Base-by-base conservation (phyloP, 139 green algal genomes). In the Closterium sp. region DNA sequence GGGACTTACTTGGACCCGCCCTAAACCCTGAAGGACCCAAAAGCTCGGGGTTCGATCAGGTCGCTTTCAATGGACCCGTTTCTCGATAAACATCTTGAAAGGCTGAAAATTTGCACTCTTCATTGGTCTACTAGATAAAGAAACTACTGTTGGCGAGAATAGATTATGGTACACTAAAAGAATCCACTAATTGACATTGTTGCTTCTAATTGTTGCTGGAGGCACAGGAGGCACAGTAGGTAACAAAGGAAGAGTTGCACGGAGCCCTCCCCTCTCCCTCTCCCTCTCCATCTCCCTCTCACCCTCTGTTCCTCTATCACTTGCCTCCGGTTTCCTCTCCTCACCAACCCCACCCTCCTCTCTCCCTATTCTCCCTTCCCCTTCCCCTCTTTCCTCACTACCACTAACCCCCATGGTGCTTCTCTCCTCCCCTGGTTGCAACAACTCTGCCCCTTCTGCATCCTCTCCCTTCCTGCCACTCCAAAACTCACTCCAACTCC, bases 381-480 rank as follows among this genome's bases (percentile, higher is more conserved):
- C 55, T 76, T 76, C 55, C 30, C 66, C 86, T 34, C 30, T 31
- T 30, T 84, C 86, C 28, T 89, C 30, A 55, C 66, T 84, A 28
- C n/a, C 30, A 87, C 33, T 32, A 87, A 87, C 33, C 23, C 33
- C 33, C 32, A 35, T 33, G 35, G 31, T 55, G 55, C n/a, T 55
- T 34, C 86, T 55, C 31, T 55, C n/a, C 86, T 89, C 86, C 30
- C 31, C 86, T 16, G 66, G 35, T 89, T 84, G n/a, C 86, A 35
- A 19, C 33, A 35, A 87, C 84, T 87, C 84, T 28, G 33, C 84
- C 33, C 84, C 84, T 28, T 35, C 84, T 19, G 25, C 19, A 19
- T 87, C 84, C 23, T 66, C 84, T 87, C 33, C 84, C 84, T 66
- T 34, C 33, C 84, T 87, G 2, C 84, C 33, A 66, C 33, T 34